Evolutionary conservation across 352 stramenopile genomes (phyloP), one percentile per base, ranked within the genome.

Genomic region (Phytophthora megakarya): DNA sequence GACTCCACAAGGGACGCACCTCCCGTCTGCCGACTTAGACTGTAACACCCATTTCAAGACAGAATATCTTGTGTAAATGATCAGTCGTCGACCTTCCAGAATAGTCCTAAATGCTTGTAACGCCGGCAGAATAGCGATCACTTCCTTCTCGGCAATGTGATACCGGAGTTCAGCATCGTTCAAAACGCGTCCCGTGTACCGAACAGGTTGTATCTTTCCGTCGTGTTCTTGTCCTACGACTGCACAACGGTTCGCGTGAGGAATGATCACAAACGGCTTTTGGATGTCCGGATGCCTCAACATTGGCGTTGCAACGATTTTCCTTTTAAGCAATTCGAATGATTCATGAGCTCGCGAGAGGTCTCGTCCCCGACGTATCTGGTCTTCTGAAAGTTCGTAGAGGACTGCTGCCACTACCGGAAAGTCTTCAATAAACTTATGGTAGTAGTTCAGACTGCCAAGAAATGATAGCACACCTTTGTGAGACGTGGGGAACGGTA

Each of bases 11-110:
- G 30, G 46, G 1, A 53, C 46, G 26, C 32, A 56, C 3, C 33
- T 19, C 0, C 48, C 33, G n/a, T 45, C 48, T 3, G 21, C 32
- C 2, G 48, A 23, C 33, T 56, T 56, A 9, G 48, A 56, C 32
- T 25, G 21, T 3, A 56, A 8, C 12, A 56, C 5, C 48, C 48
- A 56, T 7, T 37, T 56, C 13, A 56, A 33, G 3, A 56, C 48
- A 6, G 48, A 56, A 15, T 56, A 32, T 12, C 48, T 10, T 10
- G 45, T 52, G 45, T 40, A 52, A 7, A 52, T 18, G 7, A 26
- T n/a, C 3, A 52, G 10, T 11, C 7, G 25, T 2, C 6, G 25
- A 9, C 13, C 7, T n/a, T 52, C 26, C 15, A 45, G 25, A 3
- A 38, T 4, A 37, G 33, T 35, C 0, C 10, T 15, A 6, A 57